These are phyloP conservation scores for Carex sylvatica DNA, from an alignment of 202 grass and related monocot species.

Conservation along the genomic window DNA sequence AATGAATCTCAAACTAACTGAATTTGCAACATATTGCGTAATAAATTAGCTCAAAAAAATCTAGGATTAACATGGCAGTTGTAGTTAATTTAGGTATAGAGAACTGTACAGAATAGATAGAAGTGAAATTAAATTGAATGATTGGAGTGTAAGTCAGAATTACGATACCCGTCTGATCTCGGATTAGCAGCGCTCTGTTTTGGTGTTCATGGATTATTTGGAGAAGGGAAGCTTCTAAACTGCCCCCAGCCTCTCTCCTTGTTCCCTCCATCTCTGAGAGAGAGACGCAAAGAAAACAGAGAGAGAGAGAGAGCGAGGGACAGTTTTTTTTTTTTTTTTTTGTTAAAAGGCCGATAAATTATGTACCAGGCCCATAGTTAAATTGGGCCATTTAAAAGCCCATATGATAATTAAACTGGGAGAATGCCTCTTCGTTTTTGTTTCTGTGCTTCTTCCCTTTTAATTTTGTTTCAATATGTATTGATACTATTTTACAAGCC, in stretches of 20 bases:
- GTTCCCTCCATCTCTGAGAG: constrained; percentile 32
- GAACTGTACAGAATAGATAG: background rate
- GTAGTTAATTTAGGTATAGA: background rate
- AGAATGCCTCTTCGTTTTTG: too few relatives aligned
- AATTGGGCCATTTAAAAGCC: background rate
- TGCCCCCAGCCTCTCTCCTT: constrained; percentile 28
- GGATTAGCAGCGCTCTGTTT: constrained; percentile 45
- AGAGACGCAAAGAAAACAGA: background rate
- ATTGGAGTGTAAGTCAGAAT: background rate
- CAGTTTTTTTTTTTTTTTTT: too few relatives aligned
- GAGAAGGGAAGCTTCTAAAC: constrained; percentile 56
- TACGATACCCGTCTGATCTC: constrained; percentile 46
- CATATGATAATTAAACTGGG: background rate
- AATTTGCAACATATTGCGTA: background rate
- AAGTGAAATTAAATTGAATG: background rate
- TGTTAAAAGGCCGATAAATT: background rate
- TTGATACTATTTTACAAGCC: too few relatives aligned
- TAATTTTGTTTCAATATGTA: too few relatives aligned
- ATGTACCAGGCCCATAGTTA: background rate
- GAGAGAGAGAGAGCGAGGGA: background rate
- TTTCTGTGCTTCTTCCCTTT: too few relatives aligned
- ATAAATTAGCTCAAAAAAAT: background rate
- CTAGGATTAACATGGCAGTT: background rate
- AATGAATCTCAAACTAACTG: background rate
- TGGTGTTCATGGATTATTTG: constrained; percentile 57